Evolutionary conservation across 805 yeast species (phyloP).

Genomic region (Wickerhamomyces kurtzmanii): DNA sequence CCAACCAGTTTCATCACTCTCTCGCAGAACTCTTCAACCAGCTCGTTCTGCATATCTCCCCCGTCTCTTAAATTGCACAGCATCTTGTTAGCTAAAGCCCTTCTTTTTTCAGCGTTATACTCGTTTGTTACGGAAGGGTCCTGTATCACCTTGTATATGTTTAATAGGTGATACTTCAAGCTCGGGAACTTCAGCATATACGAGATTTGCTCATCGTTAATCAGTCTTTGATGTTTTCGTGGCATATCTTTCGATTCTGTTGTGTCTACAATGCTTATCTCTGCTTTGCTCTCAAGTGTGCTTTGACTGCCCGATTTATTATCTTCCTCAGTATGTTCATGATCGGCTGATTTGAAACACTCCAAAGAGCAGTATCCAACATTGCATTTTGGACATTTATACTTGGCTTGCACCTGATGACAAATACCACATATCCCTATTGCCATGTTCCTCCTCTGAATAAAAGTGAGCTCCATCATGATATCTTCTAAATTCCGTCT

Average conservation of each 20-base stretch:
- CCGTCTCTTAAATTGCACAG: slow-evolving; percentile 49
- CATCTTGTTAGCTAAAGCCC: slow-evolving; percentile 51
- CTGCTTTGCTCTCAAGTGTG: not conserved
- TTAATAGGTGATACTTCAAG: slow-evolving; percentile 43
- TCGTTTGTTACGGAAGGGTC: slow-evolving; percentile 41
- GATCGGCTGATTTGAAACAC: slow-evolving; percentile 45
- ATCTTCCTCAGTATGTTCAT: slow-evolving; percentile 17
- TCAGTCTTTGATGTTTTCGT: slow-evolving; percentile 19
- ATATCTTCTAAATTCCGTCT: too few relatives aligned
- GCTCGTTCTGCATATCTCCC: slow-evolving; percentile 56
- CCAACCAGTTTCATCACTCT: slow-evolving; percentile 15
- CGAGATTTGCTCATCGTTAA: slow-evolving; percentile 32
- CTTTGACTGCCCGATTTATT: not conserved
- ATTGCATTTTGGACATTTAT: slow-evolving; percentile 47
- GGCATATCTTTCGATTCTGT: slow-evolving; percentile 16
- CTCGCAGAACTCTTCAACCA: slow-evolving; percentile 61
- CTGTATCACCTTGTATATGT: slow-evolving; percentile 35
- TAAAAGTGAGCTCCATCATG: too few relatives aligned
- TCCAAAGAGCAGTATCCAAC: slow-evolving; percentile 39
- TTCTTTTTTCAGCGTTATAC: slow-evolving; percentile 39
- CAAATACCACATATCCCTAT: slow-evolving; percentile 35
- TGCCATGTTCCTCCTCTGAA: too few relatives aligned
- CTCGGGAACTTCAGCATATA: slow-evolving; percentile 39
- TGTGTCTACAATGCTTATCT: slow-evolving; percentile 1
- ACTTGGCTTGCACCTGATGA: slow-evolving; percentile 26